Percentiles rank a stretch among this genome's conserved stretches.
phyloP scores from a whole-genome alignment of 768 basidiomycete species.

The Tricholoma sp. region DNA sequence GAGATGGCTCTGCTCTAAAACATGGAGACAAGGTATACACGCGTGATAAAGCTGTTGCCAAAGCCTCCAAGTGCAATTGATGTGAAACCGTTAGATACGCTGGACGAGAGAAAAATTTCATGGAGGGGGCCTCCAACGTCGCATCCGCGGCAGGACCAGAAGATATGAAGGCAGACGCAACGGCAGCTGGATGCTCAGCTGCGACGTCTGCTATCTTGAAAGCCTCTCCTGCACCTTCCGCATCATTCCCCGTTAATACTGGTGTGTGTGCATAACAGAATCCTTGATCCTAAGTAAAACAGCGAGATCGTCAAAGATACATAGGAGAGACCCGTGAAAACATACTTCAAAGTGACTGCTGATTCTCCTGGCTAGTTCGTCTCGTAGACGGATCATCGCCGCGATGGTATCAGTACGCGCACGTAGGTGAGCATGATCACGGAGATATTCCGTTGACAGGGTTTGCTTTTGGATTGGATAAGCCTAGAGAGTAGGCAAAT shows the following conservation, averaged over 20 bases:
- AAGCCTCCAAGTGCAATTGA: conserved; percentile 91
- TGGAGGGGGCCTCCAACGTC: conserved; percentile 5
- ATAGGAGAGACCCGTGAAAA: conserved; percentile 3
- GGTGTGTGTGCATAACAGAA: conserved; percentile 83
- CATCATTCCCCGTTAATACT: conserved; percentile 85
- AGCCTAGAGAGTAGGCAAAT: conserved; percentile 34
- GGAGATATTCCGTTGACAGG: conserved; percentile 71
- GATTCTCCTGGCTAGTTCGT: conserved; percentile 50
- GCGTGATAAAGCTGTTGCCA: conserved; percentile 71
- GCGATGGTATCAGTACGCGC: conserved; percentile 69
- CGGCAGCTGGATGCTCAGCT: conserved; percentile 21
- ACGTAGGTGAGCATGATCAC: conserved; percentile 86
- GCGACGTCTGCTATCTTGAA: conserved; percentile 59
- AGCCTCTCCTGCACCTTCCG: conserved; percentile 94
- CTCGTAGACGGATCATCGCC: conserved; percentile 72
- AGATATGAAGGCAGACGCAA: conserved; percentile 6
- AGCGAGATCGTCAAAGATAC: neutral
- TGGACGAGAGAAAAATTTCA: conserved; percentile 69
- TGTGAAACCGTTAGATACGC: conserved; percentile 92
- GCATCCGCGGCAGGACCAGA: conserved; percentile 11
- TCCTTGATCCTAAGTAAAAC: conserved; percentile 52
- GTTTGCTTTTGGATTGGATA: conserved; percentile 94
- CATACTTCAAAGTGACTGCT: conserved; percentile 70
- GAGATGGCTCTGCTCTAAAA: conserved; percentile 89
- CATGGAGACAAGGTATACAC: conserved; percentile 92